Base-by-base conservation (phyloP, 495 filamentous ascomycete species). In the Podospora appendiculata region DNA sequence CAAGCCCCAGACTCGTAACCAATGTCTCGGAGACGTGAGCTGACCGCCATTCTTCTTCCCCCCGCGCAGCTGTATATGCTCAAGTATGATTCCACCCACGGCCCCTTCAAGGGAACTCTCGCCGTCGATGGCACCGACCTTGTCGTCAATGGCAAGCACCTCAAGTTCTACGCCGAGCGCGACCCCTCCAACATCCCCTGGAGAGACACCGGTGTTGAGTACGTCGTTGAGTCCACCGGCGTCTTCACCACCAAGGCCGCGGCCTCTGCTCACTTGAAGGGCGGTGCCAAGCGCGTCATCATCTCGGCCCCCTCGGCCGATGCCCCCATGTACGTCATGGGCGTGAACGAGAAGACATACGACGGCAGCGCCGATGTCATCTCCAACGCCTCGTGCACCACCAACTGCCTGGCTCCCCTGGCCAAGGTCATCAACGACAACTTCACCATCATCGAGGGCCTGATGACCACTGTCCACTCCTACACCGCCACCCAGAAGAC, bases 401-500 rank as follows among this genome's bases (percentile, higher is more conserved):
- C 93, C 79, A 98, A 98, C 86, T 97, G 93, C 84, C 79, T 98
- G 70, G 93, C 93, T 73, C 93, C 93, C 66, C 86, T 98, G 58
- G 93, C 94, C 77, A 98, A 98, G 86, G 89, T 98, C 64, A 79
- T 98, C 78, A 76, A 98, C 83, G 93, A 98, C 80, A 90, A 97
- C 67, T 98, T 84, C 81, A 84, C 79, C 73, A 90, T 98, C 74
- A 76, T 97, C 70, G 93, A 98, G 82, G 93, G 94, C 80, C 86
- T 98, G 60, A 98, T 98, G 93, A 98, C 93, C 73, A 98, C 93
- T 56, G 82, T 97, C 73, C 93, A 98, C 86, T 96, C 93, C 65
- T 97, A 97, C 88, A 98, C 93, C 61, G 94, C 93, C 64, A 98
- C 93, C 70, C 93, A 98, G 81, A 97, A 97, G 87, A 95, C 91